Conservation (phyloP, 1,284 basidiomycete species). For the Naganishia sp. region DNA sequence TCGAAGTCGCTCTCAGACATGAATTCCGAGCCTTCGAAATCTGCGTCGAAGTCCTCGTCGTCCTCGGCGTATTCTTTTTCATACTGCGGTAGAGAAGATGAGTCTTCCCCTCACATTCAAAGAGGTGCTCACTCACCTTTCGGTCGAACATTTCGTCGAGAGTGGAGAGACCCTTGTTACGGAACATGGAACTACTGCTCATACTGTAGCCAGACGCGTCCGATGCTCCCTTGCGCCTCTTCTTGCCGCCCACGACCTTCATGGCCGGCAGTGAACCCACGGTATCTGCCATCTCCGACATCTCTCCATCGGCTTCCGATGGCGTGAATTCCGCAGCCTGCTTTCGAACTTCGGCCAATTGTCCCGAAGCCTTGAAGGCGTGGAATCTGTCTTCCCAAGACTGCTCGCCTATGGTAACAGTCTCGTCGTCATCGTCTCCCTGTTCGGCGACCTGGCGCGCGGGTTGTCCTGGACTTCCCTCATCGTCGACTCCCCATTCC, state of each 20-base stretch:
- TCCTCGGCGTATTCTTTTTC: slow-evolving; percentile 70
- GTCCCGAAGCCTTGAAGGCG: slow-evolving; percentile 63
- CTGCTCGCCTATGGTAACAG: slow-evolving; percentile 46
- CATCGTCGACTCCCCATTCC: slow-evolving; percentile 60
- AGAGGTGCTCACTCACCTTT: slow-evolving; percentile 61
- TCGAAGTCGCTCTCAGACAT: slow-evolving; percentile 34
- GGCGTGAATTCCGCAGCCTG: slow-evolving; percentile 39
- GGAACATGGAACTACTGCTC: slow-evolving; percentile 94
- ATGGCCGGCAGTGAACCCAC: slow-evolving; percentile 65
- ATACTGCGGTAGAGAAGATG: slow-evolving; percentile 57
- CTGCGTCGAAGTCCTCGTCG: slow-evolving; percentile 57
- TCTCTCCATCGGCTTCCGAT: slow-evolving; percentile 45
- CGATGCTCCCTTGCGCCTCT: slow-evolving; percentile 66
- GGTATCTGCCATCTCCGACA: slow-evolving; percentile 79
- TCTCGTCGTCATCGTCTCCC: slow-evolving; percentile 38
- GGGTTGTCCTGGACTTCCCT: slow-evolving; percentile 33
- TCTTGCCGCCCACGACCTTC: slow-evolving; percentile 68
- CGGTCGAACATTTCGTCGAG: slow-evolving; percentile 89
- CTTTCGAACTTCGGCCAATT: slow-evolving; percentile 51
- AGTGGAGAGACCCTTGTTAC: slow-evolving; percentile 82
- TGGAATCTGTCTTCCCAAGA: slow-evolving; percentile 76
- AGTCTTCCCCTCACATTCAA: background rate
- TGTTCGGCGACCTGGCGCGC: background rate
- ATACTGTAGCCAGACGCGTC: slow-evolving; percentile 92
- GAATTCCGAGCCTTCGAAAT: slow-evolving; percentile 50